Evolutionary conservation across 1,139 yeast species (phyloP), one percentile per base, ranked within the genome.

Genomic region (Suhomyces coccinellae): DNA sequence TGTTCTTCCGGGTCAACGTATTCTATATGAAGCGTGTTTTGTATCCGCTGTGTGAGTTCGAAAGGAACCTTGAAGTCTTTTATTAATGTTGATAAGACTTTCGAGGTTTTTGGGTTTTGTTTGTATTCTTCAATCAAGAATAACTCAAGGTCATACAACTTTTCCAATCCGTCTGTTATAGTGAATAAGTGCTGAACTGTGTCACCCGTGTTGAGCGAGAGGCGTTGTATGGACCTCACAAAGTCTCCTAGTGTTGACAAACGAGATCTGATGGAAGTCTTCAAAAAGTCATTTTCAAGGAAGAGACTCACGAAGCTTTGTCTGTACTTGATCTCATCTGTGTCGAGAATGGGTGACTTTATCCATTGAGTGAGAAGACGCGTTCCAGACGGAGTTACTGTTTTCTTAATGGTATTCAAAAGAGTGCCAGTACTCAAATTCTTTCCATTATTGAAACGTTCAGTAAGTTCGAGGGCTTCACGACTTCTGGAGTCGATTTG

Each of bases 401-500:
- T 93, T 45, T 85, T 68, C 47, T 80, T 79, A 8, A 93, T 76
- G 0, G 88, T 76, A 14, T 81, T 78, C 11, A 87, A 67, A 14
- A 93, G 65, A 0, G 97, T 83, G 0, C 97, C 97, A 11, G 76
- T 75, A 5, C 68, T 69, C 12, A 83, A 73, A 14, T 77, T 77
- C n/a, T 81, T 59, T 3, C 77, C 85, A 46, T 82, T 70, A 7
- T 82, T 67, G 0, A 87, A 75, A 29, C 79, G 52, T 38, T 69
- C 75, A 0, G 73, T 66, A 27, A 93, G 66, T 57, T 93, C 99
- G 40, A 93, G 69, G 2, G 97, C 93, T 35, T 83, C 85, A 28
- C 91, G 73, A 0, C 98, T 88, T 40, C 95, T 67, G 0, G 90
- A 72, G 57, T 93, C 99, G 65, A 93, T 85, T 50, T 85, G 88